Evolutionary conservation across 306 rosid species (phyloP), one percentile per base, ranked within the genome.

Genomic region (Cucurbita maxima): DNA sequence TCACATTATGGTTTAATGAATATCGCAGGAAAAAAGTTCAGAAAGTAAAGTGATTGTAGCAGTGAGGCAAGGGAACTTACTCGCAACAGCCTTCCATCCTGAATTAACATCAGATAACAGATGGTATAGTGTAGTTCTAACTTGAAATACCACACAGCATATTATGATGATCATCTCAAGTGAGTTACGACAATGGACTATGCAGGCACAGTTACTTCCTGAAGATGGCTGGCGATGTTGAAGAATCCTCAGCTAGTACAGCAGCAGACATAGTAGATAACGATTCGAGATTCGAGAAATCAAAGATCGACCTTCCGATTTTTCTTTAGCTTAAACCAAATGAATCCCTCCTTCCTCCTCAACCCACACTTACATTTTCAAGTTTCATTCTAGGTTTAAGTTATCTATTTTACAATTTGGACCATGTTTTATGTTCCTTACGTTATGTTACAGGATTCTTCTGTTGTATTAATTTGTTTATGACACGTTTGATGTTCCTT

Each of bases 201-300:
- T 78, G 80, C 96, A 93, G 97, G 98, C 98, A 93, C 80, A 90
- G 98, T 82, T 93, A 93, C 85, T 93, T 90, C 83, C 30, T 90
- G 58, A 93, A 86, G 86, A 90, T 93, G 96, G 78, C 76, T 30
- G 75, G 78, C 51, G 87, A 83, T 71, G 76, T 43, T 51, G 90
- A 90, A 80, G 96, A 78, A 71, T 81, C 88, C 66, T 86, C 96
- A 19, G 84, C 85, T 73, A 84, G 90, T 78, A 45, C 79, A 63
- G 68, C 53, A 53, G 62, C 53, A 53, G 62, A 85, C 57, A 84
- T 80, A 34, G 79, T 72, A 62, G 78, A 61, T 72, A 83, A 58
- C 54, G 58, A 72, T 75, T 72, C 59, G 41, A 75, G 77, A 58
- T 22, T 67, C 79, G 88, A 80, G 52, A 82, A 66, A 52, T 61